Evolutionary conservation across 2,329 filamentous ascomycete genomes (phyloP).

Genomic region (Endocalyx cinctus): DNA sequence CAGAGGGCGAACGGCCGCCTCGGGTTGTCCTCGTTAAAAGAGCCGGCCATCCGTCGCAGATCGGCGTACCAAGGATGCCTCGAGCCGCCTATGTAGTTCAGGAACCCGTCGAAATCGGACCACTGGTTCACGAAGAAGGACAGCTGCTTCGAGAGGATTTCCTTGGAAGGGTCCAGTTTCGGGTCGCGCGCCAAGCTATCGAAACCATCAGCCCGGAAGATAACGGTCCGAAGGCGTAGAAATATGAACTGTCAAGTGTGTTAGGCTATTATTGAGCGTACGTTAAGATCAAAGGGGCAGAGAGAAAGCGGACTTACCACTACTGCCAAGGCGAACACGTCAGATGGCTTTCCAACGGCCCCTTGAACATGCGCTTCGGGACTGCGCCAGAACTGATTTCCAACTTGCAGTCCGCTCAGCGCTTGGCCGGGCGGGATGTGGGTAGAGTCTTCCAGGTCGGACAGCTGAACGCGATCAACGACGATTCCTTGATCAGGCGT

Average conservation of each 20-base stretch:
- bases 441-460: constrained; percentile 36
- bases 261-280: no score
- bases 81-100: constrained; percentile 36
- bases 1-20: constrained; percentile 36
- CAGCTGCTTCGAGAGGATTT: constrained; percentile 40
- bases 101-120: constrained; percentile 34
- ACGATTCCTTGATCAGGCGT: constrained; percentile 22
- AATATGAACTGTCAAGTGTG: constrained; percentile 36
- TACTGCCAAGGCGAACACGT: constrained; percentile 40
- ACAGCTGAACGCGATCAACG: constrained; percentile 33
- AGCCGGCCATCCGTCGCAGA: constrained; percentile 31
- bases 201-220: constrained; percentile 33
- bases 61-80: constrained; percentile 34
- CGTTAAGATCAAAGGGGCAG: no score
- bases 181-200: no score
- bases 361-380: constrained; percentile 38
- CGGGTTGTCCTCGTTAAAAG: constrained; percentile 37
- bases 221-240: constrained; percentile 35
- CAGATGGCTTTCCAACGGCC: constrained; percentile 32
- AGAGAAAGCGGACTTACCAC: constrained; percentile 37
- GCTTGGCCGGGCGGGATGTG: constrained; percentile 31
- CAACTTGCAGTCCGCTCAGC: constrained; percentile 31
- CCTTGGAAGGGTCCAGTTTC: constrained; percentile 32
- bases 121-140: constrained; percentile 43
- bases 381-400: constrained; percentile 42